Evolutionary conservation across 1,284 basidiomycete species (phyloP), one percentile per base, ranked within the genome.

Genomic region (Apiotrichum gamsii): DNA sequence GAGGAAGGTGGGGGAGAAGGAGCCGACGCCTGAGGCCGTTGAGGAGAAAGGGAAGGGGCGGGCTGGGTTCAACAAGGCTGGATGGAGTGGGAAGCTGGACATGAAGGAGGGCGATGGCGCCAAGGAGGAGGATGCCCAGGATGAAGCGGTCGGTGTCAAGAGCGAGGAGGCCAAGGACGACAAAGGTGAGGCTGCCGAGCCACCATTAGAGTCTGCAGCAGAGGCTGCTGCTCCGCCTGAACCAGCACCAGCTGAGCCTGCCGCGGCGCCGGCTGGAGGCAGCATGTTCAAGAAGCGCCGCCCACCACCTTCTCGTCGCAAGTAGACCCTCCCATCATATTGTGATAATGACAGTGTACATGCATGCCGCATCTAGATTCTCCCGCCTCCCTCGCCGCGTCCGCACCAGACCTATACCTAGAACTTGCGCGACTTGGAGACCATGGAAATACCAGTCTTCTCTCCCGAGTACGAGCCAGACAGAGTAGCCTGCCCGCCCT

Each of bases 371-470:
- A 34, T 28, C 18, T 39, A 33, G 32, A 21, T 43, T 28, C 25
- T 28, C 8, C 25, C 25, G 25, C 25, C 11, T 41, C 10, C 24
- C n/a, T n/a, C 15, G 16, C 21, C 31, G 31, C 5, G 9, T 30
- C 39, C 28, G 15, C 16, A 10, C 5, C 13, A 16, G 10, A 25
- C 35, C 14, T 20, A 48, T 18, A 32, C 49, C 61, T 61, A 74
- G 54, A 85, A 75, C 60, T 80, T 81, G 58, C 87, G 77, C 70
- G 85, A 85, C 78, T 93, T 94, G 75, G 89, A 78, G 29, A 88
- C 84, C 59, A 83, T 85, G 49, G 83, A 83, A 62, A 95, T 93
- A 78, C 90, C 91, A 40, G 74, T 77, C 65, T 74, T 74, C 59
- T 80, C 78, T 57, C 78, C 78, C 20, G 66, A 60, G 60, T 80